Conservation (phyloP, 768 basidiomycete genomes). For the Macrolepiota albuminosa region DNA sequence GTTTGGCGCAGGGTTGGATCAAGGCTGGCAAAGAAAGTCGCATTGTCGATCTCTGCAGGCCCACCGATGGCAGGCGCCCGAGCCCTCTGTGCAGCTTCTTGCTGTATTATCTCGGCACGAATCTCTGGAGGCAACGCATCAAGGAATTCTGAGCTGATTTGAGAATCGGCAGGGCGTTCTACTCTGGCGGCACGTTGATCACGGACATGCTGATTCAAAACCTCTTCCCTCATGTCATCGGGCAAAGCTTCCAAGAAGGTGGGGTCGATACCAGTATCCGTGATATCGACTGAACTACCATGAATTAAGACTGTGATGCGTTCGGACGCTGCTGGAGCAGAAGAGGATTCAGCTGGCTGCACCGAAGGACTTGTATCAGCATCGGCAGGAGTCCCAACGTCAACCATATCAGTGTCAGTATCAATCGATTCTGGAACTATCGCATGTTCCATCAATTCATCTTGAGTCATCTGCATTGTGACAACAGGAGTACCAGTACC, state of each 20-base stretch:
- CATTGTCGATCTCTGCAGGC: slow-evolving; percentile 79
- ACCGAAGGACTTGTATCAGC: slow-evolving; percentile 15
- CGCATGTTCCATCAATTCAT: slow-evolving; percentile 31
- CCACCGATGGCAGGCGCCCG: slow-evolving; percentile 46
- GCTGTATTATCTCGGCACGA: slow-evolving; percentile 94
- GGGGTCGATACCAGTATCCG: slow-evolving; percentile 97
- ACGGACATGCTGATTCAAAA: slow-evolving; percentile 93
- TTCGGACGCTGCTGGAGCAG: slow-evolving; percentile 31
- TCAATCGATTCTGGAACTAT: slow-evolving; percentile 14
- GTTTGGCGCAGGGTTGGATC: slow-evolving; percentile 86
- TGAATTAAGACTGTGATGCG: slow-evolving; percentile 89
- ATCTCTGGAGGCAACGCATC: slow-evolving; percentile 96
- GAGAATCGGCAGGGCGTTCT: slow-evolving; percentile 74
- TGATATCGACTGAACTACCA: slow-evolving; percentile 93
- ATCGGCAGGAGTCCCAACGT: slow-evolving; percentile 35
- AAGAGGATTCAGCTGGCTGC: slow-evolving; percentile 18
- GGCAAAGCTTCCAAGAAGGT: slow-evolving; percentile 97
- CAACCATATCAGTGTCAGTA: slow-evolving; percentile 29
- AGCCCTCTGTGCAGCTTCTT: slow-evolving; percentile 84
- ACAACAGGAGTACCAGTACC: neutral
- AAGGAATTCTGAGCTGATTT: slow-evolving; percentile 92
- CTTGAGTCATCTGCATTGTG: slow-evolving; percentile 15
- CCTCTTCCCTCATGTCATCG: slow-evolving; percentile 98
- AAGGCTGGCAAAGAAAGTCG: slow-evolving; percentile 87
- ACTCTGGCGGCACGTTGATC: slow-evolving; percentile 80